These are phyloP conservation scores for Austroboletus novae-zelandiae DNA, from an alignment of 1,284 basidiomycete genomes.

Conservation along the genomic window DNA sequence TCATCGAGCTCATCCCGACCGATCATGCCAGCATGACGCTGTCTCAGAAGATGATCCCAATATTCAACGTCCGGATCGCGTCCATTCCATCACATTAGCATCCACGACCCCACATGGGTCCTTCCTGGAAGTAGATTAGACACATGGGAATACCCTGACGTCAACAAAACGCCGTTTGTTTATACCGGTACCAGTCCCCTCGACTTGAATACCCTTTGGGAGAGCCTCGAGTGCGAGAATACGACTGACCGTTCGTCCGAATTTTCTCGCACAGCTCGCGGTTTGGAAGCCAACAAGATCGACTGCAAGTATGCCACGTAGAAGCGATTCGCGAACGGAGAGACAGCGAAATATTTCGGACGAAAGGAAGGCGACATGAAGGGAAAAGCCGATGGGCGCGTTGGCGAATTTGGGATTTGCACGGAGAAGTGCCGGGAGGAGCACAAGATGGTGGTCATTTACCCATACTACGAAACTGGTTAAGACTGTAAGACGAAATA, in stretches of 20 bases:
- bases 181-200: conserved; percentile 16
- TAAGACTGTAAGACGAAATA: not conserved
- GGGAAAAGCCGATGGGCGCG: conserved; percentile 83
- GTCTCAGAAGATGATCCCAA: conserved; percentile 74
- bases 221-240: conserved; percentile 80
- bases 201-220: conserved; percentile 77
- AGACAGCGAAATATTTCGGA: conserved; percentile 88
- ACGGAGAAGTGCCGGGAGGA: conserved; percentile 77
- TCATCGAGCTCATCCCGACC: conserved; percentile 88
- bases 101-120: not conserved
- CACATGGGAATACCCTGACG: conserved; percentile 77
- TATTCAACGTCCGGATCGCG: conserved; percentile 78
- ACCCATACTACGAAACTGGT: conserved; percentile 55
- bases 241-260: conserved; percentile 80
- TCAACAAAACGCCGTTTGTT: conserved; percentile 64
- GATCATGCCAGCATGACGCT: conserved; percentile 83
- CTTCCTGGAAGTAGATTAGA: conserved; percentile 10
- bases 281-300: conserved; percentile 84
- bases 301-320: conserved; percentile 74
- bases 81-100: conserved; percentile 36
- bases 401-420: conserved; percentile 43
- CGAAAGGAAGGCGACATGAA: conserved; percentile 86
- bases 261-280: conserved; percentile 75
- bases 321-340: conserved; percentile 61
- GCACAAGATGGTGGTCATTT: conserved; percentile 86